Conservation (phyloP, 2,329 filamentous ascomycete genomes). For the Epichloe bromicola region DNA sequence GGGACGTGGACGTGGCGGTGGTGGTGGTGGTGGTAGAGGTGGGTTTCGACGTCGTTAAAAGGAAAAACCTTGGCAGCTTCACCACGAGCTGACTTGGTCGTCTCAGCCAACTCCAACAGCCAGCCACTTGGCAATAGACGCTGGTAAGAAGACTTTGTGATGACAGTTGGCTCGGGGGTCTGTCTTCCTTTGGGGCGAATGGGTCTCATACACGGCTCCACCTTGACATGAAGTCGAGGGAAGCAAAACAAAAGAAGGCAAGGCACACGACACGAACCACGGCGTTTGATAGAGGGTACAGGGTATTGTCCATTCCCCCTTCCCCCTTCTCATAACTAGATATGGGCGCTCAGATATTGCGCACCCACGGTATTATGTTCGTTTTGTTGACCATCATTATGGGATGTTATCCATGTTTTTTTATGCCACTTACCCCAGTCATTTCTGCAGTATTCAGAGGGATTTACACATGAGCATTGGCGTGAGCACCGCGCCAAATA, state of each 20-base stretch:
- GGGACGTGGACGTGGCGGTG: conserved; percentile 46
- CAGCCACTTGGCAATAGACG: conserved; percentile 36
- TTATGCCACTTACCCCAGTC: background rate
- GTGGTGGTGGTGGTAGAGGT: conserved; percentile 30
- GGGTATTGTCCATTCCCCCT: conserved; percentile 8
- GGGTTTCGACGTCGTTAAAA: conserved; percentile 25
- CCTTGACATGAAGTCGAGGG: background rate
- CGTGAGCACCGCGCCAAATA: background rate
- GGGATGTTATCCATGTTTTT: background rate
- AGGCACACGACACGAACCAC: conserved; percentile 11
- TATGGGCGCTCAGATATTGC: conserved; percentile 5
- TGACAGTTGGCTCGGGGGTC: background rate
- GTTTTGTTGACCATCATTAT: conserved; percentile 4
- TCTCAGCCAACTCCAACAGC: conserved; percentile 35
- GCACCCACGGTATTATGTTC: conserved; percentile 5
- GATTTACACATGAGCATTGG: background rate
- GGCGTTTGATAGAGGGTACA: conserved; percentile 21
- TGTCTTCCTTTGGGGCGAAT: background rate
- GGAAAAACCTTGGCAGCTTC: conserved; percentile 14
- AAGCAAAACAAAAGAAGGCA: background rate
- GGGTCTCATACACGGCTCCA: background rate
- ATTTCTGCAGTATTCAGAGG: background rate
- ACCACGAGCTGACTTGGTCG: conserved; percentile 22
- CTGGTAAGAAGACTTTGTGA: conserved; percentile 27
- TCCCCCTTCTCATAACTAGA: conserved; percentile 9